Base-by-base conservation (phyloP, 2,329 filamentous ascomycete species). In the Aspergillus brunneoviolaceus region DNA sequence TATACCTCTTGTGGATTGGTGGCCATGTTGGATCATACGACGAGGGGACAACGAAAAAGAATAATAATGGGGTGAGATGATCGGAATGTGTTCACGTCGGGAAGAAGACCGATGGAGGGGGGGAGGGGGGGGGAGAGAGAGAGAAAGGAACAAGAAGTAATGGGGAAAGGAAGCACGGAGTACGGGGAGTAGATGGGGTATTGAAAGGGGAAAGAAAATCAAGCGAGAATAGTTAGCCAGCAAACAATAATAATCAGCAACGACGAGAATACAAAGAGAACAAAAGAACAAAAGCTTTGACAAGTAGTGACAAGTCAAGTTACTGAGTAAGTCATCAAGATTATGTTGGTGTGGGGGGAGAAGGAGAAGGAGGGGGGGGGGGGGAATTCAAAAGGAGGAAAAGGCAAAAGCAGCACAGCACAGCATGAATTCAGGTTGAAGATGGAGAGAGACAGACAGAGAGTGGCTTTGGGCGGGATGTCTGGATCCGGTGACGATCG, bases 21-120 rank as follows among this genome's bases (percentile, higher is more conserved):
- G 57, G 64, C 33, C 70, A 64, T 71, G 62, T 57, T 67, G 62
- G 66, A 71, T 72, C 57, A 63, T 70, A 65, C 62, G 62, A 67
- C 39, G 50, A 47, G 48, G 47, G 45, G 39, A 55, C 52, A 25
- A 33, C n/a, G 23, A 55, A n/a, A 29, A 55, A 14, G 14, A 35
- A 35, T 35, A 35, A 35, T 16, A 33, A 27, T 42, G 33, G 23
- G 23, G 23, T 23, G 23, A 23, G 23, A 14, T 35, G 49, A 31
- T 29, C 49, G 23, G 49, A 21, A 27, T 25, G 23, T 50, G 23
- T 50, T 7, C 6, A 27, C 12, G 49, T 21, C 42, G 35, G 51
- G 60, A 51, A 21, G 60, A 48, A 23, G 49, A 45, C 33, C 16
- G 53, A 42, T 35, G 52, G 53, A 48, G 48, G 19, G 51, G 25